phyloP scores from a whole-genome alignment of 1,284 basidiomycete species.

The Ustilago curta region DNA sequence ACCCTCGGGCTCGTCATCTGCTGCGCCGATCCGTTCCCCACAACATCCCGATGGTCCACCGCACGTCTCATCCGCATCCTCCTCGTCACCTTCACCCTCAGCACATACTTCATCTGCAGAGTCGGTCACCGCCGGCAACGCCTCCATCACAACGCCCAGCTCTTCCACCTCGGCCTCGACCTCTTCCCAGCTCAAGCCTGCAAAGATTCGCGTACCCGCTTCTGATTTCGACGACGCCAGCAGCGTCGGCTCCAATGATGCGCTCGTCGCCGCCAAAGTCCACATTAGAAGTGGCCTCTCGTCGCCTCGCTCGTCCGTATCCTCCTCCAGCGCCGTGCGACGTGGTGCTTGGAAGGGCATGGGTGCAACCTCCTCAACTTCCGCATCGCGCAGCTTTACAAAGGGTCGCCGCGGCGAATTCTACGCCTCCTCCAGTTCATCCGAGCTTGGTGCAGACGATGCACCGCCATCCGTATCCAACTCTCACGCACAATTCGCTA shows the following conservation, averaged over 20 bases:
- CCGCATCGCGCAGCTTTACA: conserved; percentile 33
- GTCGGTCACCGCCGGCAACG: conserved; percentile 10
- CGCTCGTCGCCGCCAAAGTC: conserved; percentile 26
- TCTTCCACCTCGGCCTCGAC: conserved; percentile 22
- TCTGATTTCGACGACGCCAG: conserved; percentile 43
- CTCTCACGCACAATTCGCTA: neutral
- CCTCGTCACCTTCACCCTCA: conserved; percentile 30
- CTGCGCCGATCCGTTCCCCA: conserved; percentile 3
- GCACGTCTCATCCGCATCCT: conserved; percentile 32
- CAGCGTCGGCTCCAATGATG: conserved; percentile 45
- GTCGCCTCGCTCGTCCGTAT: conserved; percentile 50
- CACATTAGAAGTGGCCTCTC: conserved; percentile 51
- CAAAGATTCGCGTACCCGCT: conserved; percentile 28
- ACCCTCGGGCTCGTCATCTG: conserved; percentile 14
- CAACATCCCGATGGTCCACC: conserved; percentile 11
- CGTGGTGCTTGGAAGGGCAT: conserved; percentile 47
- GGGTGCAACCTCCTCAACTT: conserved; percentile 32
- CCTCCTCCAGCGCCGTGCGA: conserved; percentile 40
- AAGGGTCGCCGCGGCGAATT: conserved; percentile 24
- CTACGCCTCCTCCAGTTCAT: conserved; percentile 36
- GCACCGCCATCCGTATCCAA: conserved; percentile 1
- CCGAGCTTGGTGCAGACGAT: conserved; percentile 35
- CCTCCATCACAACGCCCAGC: conserved; percentile 1
- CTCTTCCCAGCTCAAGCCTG: conserved; percentile 24
- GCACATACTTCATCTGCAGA: conserved; percentile 30